Percentiles rank a stretch among this genome's conserved stretches.
Conservation (phyloP, 257 asterid genomes). For the Fraxinus pennsylvanica region DNA sequence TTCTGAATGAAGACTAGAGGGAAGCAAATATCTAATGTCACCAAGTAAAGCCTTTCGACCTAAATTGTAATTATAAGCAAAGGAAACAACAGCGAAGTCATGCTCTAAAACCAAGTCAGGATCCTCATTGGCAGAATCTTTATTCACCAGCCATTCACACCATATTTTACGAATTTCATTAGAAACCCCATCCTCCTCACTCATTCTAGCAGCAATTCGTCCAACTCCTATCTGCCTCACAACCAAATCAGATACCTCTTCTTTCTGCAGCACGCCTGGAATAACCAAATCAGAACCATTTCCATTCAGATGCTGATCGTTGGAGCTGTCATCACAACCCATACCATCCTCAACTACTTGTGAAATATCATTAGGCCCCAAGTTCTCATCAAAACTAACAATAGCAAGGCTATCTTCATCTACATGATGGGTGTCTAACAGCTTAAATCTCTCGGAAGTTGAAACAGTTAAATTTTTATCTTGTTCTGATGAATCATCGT, state of each 20-base stretch:
- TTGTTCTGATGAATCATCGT: conserved; percentile 41
- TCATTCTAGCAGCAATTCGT: conserved; percentile 59
- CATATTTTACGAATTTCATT: conserved; percentile 64
- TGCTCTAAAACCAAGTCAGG: conserved; percentile 52
- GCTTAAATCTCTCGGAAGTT: conserved; percentile 27
- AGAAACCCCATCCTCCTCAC: conserved; percentile 49
- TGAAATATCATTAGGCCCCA: conserved; percentile 25
- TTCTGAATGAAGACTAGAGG: conserved; percentile 60
- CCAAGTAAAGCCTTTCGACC: conserved; percentile 69
- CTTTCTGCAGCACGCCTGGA: conserved; percentile 70
- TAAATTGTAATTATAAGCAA: conserved; percentile 67
- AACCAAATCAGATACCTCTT: conserved; percentile 56
- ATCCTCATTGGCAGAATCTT: conserved; percentile 32
- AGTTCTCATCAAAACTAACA: conserved; percentile 44
- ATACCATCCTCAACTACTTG: conserved; percentile 28
- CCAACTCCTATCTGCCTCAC: conserved; percentile 66
- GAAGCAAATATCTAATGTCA: conserved; percentile 57
- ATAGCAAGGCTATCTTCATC: conserved; percentile 52
- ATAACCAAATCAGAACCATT: conserved; percentile 45
- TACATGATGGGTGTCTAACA: conserved; percentile 30
- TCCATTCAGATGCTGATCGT: conserved; percentile 31
- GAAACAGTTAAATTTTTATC: conserved; percentile 26
- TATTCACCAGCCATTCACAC: conserved; percentile 85
- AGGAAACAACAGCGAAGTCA: conserved; percentile 73
- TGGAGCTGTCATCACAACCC: conserved; percentile 22